Evolutionary conservation across 768 basidiomycete species (phyloP), one percentile per base, ranked within the genome.

Genomic region (Suillus plorans): DNA sequence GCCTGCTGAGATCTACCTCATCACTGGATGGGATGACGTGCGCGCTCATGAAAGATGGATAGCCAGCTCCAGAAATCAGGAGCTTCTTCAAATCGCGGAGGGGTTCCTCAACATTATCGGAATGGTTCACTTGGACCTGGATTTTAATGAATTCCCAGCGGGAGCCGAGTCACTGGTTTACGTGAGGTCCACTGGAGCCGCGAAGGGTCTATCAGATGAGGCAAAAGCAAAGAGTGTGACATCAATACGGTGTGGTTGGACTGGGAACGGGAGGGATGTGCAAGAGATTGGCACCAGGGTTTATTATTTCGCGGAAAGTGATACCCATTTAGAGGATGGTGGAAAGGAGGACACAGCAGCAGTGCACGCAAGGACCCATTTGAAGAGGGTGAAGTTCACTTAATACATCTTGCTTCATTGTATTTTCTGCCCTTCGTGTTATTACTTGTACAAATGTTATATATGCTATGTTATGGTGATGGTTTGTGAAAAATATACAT

Each of bases 21-120:
- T 83, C 37, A 79, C 81, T 0, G 82, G 83, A 13, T 85, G 84
- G 84, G 47, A 71, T 60, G 76, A 76, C 63, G 78, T 80, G 28
- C 68, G 64, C 13, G 77, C 79, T 10, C 84, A 85, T 67, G 66
- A 76, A 34, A 71, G 73, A 44, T 85, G 82, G 80, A 79, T 83
- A 20, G 67, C 65, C 6, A 80, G 80, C 62, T 73, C 78, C 4
- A 68, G 69, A 60, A 83, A 83, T 60, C 77, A 81, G 66, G 75
- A 70, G 41, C 67, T 84, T 28, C 66, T 82, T 47, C 61, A 63
- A 57, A 61, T 72, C 22, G 72, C 80, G 22, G 68, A 66, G 56
- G 69, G 73, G 6, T 69, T 77, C 25, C 25, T 81, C 25, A 69
- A 74, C 13, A 71, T 82, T 14, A 20, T 74, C 12, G 72, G 71